These are phyloP conservation scores for Aspergillus sparsus DNA, from an alignment of 495 filamentous ascomycete genomes.

Conservation along the genomic window DNA sequence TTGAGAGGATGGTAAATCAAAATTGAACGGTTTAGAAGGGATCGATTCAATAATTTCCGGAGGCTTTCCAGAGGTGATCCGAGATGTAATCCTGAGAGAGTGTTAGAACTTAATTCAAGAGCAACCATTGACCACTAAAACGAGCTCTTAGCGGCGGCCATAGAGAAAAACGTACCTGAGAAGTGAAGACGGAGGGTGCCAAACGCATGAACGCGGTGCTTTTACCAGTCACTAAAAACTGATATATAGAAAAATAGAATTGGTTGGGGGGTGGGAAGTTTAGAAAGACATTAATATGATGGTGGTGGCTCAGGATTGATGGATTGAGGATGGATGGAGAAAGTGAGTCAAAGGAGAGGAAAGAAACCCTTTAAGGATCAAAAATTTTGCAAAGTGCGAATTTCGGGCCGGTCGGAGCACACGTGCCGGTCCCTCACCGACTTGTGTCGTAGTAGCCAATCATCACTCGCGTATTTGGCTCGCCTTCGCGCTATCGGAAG, in stretches of 20 bases:
- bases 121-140: too few relatives aligned
- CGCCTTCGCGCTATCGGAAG: slow-evolving; percentile 25
- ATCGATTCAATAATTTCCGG: slow-evolving; percentile 63
- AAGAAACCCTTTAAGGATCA: slow-evolving; percentile 28
- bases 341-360: slow-evolving; percentile 27
- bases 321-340: slow-evolving; percentile 14
- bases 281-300: slow-evolving; percentile 34
- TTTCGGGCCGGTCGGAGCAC: slow-evolving; percentile 34
- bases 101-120: too few relatives aligned
- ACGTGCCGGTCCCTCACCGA: slow-evolving; percentile 38
- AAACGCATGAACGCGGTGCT: slow-evolving; percentile 85
- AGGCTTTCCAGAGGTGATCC: slow-evolving; percentile 99
- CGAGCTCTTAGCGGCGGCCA: slow-evolving; percentile 2
- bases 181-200: slow-evolving; percentile 91
- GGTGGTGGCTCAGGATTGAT: slow-evolving; percentile 12
- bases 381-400: slow-evolving; percentile 24
- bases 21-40: slow-evolving; percentile 4
- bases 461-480: slow-evolving; percentile 23
- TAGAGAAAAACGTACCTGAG: slow-evolving; percentile 68
- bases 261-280: slow-evolving; percentile 15
- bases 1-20: slow-evolving; percentile 12
- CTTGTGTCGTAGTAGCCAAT: slow-evolving; percentile 33
- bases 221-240: slow-evolving; percentile 41
- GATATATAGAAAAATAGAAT: slow-evolving; percentile 17
- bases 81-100: slow-evolving; percentile 86